phyloP scores from a whole-genome alignment of 2,329 filamentous ascomycete species.

The Colletotrichum sp. region DNA sequence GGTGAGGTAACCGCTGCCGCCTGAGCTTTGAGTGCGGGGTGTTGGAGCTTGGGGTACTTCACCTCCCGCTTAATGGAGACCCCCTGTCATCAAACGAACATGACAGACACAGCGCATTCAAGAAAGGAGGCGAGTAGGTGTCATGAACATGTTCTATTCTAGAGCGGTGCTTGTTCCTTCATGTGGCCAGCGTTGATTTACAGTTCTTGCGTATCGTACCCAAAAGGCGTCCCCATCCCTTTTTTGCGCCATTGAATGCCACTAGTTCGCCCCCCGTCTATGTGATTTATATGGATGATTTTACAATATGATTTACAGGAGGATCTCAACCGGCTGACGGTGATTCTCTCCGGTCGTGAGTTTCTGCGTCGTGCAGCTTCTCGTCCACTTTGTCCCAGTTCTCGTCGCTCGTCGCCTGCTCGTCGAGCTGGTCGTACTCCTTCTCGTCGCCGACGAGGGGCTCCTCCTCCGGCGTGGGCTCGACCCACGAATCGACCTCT shows the following conservation, averaged over 20 bases:
- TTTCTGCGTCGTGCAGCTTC: not conserved
- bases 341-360: not conserved
- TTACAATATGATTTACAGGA: not conserved
- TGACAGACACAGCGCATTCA: not conserved
- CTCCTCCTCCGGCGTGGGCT: conserved; percentile 39
- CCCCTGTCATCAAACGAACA: not conserved
- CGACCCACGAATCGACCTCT: conserved; percentile 33
- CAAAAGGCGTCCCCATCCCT: not conserved
- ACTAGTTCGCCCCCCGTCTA: not conserved
- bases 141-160: not conserved
- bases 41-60: conserved; percentile 11
- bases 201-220: not conserved
- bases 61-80: not conserved
- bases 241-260: not conserved
- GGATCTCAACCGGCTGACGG: not conserved
- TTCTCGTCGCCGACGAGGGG: conserved; percentile 28
- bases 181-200: not conserved
- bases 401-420: not conserved
- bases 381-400: not conserved
- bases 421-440: not conserved
- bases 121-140: not conserved
- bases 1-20: conserved; percentile 9
- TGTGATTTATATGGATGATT: not conserved
- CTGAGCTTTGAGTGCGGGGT: conserved; percentile 10
- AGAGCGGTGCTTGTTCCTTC: not conserved